Conservation (phyloP, 371 early-diverging fungal species). For the Scutellospora calospora region DNA sequence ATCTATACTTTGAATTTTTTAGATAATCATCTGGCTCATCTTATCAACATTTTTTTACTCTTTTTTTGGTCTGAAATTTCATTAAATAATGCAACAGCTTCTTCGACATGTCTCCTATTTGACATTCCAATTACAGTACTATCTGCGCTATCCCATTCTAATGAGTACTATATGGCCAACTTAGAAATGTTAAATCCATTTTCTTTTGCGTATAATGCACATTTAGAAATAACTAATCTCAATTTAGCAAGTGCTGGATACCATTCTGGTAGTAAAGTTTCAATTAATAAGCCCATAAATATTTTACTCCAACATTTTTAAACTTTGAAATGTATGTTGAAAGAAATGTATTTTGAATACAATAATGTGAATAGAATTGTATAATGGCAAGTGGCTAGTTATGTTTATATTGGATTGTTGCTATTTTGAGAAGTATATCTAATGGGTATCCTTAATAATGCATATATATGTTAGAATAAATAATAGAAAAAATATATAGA, state of each 20-base stretch:
- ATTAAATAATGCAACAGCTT: slow-evolving; percentile 16
- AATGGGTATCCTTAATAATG: slow-evolving; percentile 71
- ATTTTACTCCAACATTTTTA: slow-evolving; percentile 60
- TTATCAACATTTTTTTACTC: background rate
- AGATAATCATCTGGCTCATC: background rate
- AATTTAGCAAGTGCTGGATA: slow-evolving; percentile 76
- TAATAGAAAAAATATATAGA: background rate
- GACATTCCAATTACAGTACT: slow-evolving; percentile 75
- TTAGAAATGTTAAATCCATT: slow-evolving; percentile 61
- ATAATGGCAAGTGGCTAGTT: slow-evolving; percentile 73
- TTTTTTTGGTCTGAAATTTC: background rate
- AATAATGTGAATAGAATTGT: slow-evolving; percentile 82
- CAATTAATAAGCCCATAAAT: slow-evolving; percentile 76
- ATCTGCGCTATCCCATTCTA: slow-evolving; percentile 58
- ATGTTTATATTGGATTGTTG: slow-evolving; percentile 65
- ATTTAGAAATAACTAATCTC: slow-evolving; percentile 61
- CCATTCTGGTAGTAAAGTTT: slow-evolving; percentile 72
- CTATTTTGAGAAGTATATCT: slow-evolving; percentile 70
- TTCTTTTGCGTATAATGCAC: slow-evolving; percentile 52
- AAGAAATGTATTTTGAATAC: slow-evolving; percentile 74
- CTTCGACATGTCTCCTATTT: slow-evolving; percentile 66
- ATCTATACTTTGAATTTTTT: background rate
- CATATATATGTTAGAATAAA: background rate
- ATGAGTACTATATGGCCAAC: slow-evolving; percentile 71
- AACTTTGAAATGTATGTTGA: slow-evolving; percentile 62